Base-by-base conservation (phyloP, 2,329 filamentous ascomycete species). In the Gyromitra esculenta region DNA sequence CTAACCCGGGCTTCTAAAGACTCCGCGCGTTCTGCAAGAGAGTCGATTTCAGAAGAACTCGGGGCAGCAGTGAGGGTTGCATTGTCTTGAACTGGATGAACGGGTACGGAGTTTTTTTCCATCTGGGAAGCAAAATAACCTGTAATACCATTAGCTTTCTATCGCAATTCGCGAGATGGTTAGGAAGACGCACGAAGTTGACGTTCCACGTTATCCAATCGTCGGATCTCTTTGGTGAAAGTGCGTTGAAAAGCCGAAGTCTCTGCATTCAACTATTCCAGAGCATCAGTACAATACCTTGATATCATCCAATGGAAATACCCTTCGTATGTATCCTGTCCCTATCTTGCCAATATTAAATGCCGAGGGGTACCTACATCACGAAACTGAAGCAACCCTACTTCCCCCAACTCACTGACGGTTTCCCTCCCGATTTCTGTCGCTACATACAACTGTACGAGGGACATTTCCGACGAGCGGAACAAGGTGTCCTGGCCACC, bases 401-500 rank as follows among this genome's bases (percentile, higher is more conserved):
- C 89, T 88, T 99, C 96, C 83, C 96, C 96, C 80, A 99, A 87
- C 73, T 95, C 95, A 83, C 94, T 97, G 79, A 98, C 94, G 82
- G 97, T 95, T 87, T 99, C 96, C 83, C 96, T 91, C 81, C 96
- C 95, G 81, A 99, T 98, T 88, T 99, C 96, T 84, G 97, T 98
- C 83, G 96, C 93, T 82, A 99, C 96, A 86, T 98, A 99, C 83
- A 99, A 91, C 90, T 99, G 96, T 83, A 97, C 97, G 91, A 99
- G 91, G 88, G 94, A 97, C 96, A 99, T 99, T 85, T 97, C 93
- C 92, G 94, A 93, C 84, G 96, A 99, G 89, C 96, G 95, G 91
- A 99, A 98, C 87, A 97, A 92, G 85, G 94, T 97, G 86, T 98
- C 94, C 86, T 93, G 86, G 84, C 86, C 85, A 85, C 89, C 89